Base-by-base conservation (phyloP, 345 rosid genomes). In the Linum lewisii region DNA sequence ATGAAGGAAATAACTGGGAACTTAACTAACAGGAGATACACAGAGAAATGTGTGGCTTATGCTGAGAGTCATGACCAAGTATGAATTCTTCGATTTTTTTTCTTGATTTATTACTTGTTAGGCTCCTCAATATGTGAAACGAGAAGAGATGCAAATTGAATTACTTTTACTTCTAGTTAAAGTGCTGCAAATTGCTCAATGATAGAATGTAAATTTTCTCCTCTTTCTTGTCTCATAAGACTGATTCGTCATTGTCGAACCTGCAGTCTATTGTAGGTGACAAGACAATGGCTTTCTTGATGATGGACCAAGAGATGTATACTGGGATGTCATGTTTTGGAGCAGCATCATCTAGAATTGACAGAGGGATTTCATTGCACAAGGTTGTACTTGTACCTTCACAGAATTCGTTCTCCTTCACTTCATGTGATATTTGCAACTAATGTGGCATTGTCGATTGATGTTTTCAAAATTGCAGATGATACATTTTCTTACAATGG, bases 1-100 rank as follows among this genome's bases (percentile, higher is more conserved):
- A 82, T 86, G 95, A 60, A 75, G 63, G 87, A 84, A 60, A 70
- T 83, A 54, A 62, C 82, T 6, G 19, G 73, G 69, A 73, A 75
- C 78, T 71, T 86, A 73, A 84, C 87, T 47, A 84, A 86, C 71
- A 80, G 95, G 72, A 82, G 95, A 74, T 72, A 82, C 69, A 77
- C 80, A 19, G 95, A 86, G 75, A 86, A 84, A 64, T 86, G 87
- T 66, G 58, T 86, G 60, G 74, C 90, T 42, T 86, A 86, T 74
- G 90, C 95, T 21, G 95, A 86, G 75, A 82, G 90, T 75, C 95
- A 86, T 74, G 95, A 86, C 74, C 95, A 86, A 78, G 95, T 78
- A 69, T 63, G 72, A 54, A 21, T 24, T 63, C 51, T 24, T 59
- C 25, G 61, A 24, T 54, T 67, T 51, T 47, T 24, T 37, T 55